Base-by-base conservation (phyloP, 2,329 filamentous ascomycete species). In the Epichloe amarillans region DNA sequence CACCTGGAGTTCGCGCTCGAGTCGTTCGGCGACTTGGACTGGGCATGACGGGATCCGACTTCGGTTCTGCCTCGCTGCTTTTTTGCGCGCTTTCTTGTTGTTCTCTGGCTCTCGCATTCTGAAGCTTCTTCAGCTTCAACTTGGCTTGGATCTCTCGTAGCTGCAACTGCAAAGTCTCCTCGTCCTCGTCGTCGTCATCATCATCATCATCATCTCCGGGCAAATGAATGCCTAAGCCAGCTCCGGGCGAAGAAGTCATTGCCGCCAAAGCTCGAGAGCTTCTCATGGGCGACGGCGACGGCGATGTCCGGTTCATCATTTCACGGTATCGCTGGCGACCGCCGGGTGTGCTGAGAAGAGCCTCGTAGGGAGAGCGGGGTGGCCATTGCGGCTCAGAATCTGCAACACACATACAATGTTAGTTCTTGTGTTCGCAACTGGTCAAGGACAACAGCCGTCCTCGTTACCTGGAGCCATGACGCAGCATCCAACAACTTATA, bases 71-170 rank as follows among this genome's bases (percentile, higher is more conserved):
- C 53, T 56, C 54, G 52, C 54, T 38, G 53, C 55, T 45, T 49
- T 52, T 60, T 45, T 58, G 59, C 5, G 53, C 52, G 10, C 47
- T 50, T 23, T 50, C 46, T 35, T 53, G 51, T 35, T 53, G 51
- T 26, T 58, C 54, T 47, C 53, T 59, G 30, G 52, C 57, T 49
- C 58, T 66, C 46, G 66, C 67, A 62, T 83, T 83, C 64, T 93
- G 86, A 14, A 97, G 70, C 61, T 84, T 89, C 67, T 96, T 97
- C 56, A 97, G 68, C 66, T 84, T 93, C 49, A 97, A 69, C 53
- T 85, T 83, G 6, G 90, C 88, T 66, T 97, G 84, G 52, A 98
- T 95, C 50, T 87, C 88, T 56, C 90, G 83, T 5, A 97, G 72
- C 64, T 95, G 83, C 55, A 98, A 71, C 62, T 94, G 81, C 36